A percentile compares a stretch with the other conserved stretches of the same genome.
These are phyloP conservation scores for Hypoxylon trugodes DNA, from an alignment of 495 filamentous ascomycete species.

Conservation along the genomic window DNA sequence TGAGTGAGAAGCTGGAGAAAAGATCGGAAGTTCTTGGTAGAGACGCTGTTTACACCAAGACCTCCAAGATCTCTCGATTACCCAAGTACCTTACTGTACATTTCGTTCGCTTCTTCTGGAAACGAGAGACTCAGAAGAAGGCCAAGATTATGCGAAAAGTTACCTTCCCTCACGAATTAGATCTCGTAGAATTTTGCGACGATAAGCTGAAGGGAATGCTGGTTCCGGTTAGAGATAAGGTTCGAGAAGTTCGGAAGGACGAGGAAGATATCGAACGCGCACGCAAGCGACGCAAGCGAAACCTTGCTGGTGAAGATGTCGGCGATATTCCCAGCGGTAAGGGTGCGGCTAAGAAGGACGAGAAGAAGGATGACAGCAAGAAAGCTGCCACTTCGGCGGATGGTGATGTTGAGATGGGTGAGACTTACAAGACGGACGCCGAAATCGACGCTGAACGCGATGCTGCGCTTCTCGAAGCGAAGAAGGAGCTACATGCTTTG, in stretches of 20 bases:
- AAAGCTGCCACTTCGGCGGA: slow-evolving; percentile 48
- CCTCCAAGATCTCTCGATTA: slow-evolving; percentile 83
- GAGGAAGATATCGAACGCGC: slow-evolving; percentile 89
- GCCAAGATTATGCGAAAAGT: slow-evolving; percentile 99
- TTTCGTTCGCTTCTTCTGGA: slow-evolving; percentile 99
- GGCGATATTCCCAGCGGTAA: slow-evolving; percentile 52
- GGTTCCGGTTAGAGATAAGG: slow-evolving; percentile 91
- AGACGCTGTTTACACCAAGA: slow-evolving; percentile 86
- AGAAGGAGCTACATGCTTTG: slow-evolving; percentile 82
- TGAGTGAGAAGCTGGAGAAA: slow-evolving; percentile 93
- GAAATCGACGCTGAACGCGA: slow-evolving; percentile 86
- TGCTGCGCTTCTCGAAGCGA: slow-evolving; percentile 74
- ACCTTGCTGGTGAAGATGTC: slow-evolving; percentile 67
- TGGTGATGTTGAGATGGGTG: slow-evolving; percentile 75
- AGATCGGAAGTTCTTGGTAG: slow-evolving; percentile 77
- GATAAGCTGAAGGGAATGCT: slow-evolving; percentile 84
- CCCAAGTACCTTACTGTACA: slow-evolving; percentile 97
- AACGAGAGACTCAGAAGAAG: slow-evolving; percentile 92
- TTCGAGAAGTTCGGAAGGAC: slow-evolving; percentile 94
- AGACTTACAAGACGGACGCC: slow-evolving; percentile 88
- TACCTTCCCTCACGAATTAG: slow-evolving; percentile 90
- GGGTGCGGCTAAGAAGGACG: slow-evolving; percentile 57
- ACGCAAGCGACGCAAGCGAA: slow-evolving; percentile 84
- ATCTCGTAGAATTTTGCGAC: slow-evolving; percentile 94
- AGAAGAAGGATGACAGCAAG: slow-evolving; percentile 54